Evolutionary conservation across 495 filamentous ascomycete genomes (phyloP).

Genomic region (Neurospora sp.): DNA sequence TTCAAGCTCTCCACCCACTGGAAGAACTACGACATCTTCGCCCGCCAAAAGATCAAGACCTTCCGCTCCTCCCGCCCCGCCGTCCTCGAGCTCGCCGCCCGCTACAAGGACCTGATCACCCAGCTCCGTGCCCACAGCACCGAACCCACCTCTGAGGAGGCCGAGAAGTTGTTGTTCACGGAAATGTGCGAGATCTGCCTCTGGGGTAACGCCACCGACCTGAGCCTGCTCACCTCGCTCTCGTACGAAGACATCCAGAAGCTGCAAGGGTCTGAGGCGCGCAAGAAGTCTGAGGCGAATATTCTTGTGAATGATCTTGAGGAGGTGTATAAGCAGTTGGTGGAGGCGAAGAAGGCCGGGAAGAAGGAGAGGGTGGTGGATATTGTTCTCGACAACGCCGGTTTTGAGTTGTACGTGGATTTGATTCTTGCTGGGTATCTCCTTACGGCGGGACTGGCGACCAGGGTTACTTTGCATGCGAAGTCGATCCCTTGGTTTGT

Average conservation of each 20-base stretch:
- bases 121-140: conserved; percentile 32
- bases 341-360: conserved; percentile 50
- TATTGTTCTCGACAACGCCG: conserved; percentile 91
- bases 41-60: conserved; percentile 81
- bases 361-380: conserved; percentile 60
- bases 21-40: conserved; percentile 90
- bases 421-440: conserved; percentile 85
- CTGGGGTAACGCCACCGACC: conserved; percentile 95
- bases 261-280: conserved; percentile 77
- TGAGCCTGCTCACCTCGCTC: conserved; percentile 41
- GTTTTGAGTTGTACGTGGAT: conserved; percentile 94
- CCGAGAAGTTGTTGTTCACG: conserved; percentile 67
- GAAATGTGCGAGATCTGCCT: conserved; percentile 97
- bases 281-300: conserved; percentile 76
- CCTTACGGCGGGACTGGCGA: conserved; percentile 70
- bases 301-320: conserved; percentile 79
- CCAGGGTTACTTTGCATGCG: conserved; percentile 79
- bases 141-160: conserved; percentile 39
- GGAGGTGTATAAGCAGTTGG: conserved; percentile 59
- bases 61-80: conserved; percentile 89
- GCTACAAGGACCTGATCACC: conserved; percentile 70
- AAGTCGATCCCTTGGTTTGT: conserved; percentile 98
- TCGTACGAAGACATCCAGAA: conserved; percentile 96
- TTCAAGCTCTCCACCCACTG: conserved; percentile 75
- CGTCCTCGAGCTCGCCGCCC: conserved; percentile 82